Evolutionary conservation across 116 monocot species (phyloP).

Genomic region (Posidonia oceanica): DNA sequence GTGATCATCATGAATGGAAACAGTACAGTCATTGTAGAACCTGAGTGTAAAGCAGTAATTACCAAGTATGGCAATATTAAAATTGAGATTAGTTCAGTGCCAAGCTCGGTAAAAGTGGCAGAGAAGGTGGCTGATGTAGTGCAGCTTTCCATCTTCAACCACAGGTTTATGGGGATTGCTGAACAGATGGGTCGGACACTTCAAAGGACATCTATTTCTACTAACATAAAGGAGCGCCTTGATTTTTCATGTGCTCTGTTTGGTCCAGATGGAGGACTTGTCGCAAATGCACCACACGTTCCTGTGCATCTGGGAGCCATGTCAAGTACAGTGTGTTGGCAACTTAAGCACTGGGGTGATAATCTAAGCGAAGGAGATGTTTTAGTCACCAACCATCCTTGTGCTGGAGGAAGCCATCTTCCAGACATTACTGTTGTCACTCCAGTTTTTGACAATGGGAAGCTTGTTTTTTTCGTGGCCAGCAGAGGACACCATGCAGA

Average conservation of each 20-base stretch:
- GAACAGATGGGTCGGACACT: slow-evolving; percentile 99
- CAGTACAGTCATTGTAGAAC: slow-evolving; percentile 87
- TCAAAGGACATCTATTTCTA: slow-evolving; percentile 89
- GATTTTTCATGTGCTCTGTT: slow-evolving; percentile 97
- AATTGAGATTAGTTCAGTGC: slow-evolving; percentile 42
- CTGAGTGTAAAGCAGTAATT: slow-evolving; percentile 50
- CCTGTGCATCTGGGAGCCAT: slow-evolving; percentile 96
- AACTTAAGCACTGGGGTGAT: slow-evolving; percentile 67
- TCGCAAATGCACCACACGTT: slow-evolving; percentile 97
- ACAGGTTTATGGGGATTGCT: slow-evolving; percentile 98
- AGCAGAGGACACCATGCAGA: slow-evolving; percentile 98
- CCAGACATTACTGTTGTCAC: slow-evolving; percentile 97
- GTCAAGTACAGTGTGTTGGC: slow-evolving; percentile 88
- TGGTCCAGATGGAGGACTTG: slow-evolving; percentile 86
- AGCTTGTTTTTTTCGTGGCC: slow-evolving; percentile 91
- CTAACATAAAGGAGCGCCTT: slow-evolving; percentile 97
- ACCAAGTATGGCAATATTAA: slow-evolving; percentile 89
- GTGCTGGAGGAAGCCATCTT: slow-evolving; percentile 92
- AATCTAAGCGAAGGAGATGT: slow-evolving; percentile 86
- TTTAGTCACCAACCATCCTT: slow-evolving; percentile 86
- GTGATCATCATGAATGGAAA: slow-evolving; percentile 95
- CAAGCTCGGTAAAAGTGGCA: slow-evolving; percentile 19
- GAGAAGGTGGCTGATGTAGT: slow-evolving; percentile 77
- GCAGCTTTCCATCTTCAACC: slow-evolving; percentile 91
- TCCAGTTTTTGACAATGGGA: slow-evolving; percentile 70